Percentiles rank a stretch among this genome's conserved stretches.
Conservation (phyloP, 2,329 filamentous ascomycete species). For the Xylaria sp. region DNA sequence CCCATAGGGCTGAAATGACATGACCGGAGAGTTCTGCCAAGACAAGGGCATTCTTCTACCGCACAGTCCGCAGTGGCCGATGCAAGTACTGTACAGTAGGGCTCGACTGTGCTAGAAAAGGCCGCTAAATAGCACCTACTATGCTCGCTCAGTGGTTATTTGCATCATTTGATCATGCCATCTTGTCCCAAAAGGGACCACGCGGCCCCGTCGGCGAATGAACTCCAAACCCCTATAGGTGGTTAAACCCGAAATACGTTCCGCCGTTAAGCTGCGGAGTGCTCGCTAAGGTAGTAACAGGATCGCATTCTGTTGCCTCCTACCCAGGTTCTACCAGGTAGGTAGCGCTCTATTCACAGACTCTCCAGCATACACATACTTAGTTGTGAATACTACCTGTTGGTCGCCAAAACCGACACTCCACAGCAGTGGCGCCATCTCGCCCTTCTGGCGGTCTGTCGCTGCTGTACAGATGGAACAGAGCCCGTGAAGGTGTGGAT, state of each 20-base stretch:
- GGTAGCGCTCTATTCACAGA: conserved; percentile 1
- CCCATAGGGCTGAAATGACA: conserved; percentile 49
- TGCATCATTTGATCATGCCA: conserved; percentile 11
- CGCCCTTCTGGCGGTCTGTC: conserved; percentile 39
- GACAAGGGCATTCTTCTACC: conserved; percentile 27
- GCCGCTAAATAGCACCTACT: conserved; percentile 6
- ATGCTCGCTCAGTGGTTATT: neutral
- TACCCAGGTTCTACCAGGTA: neutral
- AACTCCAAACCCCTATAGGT: conserved; percentile 26
- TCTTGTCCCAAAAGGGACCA: conserved; percentile 15
- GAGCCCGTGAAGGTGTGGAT: conserved; percentile 35
- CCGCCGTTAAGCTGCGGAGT: conserved; percentile 18
- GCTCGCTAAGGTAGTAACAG: conserved; percentile 24
- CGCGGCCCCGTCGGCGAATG: conserved; percentile 32
- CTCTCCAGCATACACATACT: neutral
- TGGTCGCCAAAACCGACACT: conserved; percentile 20
- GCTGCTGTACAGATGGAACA: conserved; percentile 32
- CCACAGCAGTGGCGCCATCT: conserved; percentile 36
- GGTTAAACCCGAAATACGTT: conserved; percentile 29
- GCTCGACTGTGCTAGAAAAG: neutral
- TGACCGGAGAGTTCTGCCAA: conserved; percentile 20
- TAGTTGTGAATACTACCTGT: conserved; percentile 18
- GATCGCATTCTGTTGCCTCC: conserved; percentile 38
- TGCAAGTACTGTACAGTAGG: neutral
- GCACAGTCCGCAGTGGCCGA: conserved; percentile 7